Evolutionary conservation across 441 rosid species (phyloP), one percentile per base, ranked within the genome.

Genomic region (Gossypium gossypioides): DNA sequence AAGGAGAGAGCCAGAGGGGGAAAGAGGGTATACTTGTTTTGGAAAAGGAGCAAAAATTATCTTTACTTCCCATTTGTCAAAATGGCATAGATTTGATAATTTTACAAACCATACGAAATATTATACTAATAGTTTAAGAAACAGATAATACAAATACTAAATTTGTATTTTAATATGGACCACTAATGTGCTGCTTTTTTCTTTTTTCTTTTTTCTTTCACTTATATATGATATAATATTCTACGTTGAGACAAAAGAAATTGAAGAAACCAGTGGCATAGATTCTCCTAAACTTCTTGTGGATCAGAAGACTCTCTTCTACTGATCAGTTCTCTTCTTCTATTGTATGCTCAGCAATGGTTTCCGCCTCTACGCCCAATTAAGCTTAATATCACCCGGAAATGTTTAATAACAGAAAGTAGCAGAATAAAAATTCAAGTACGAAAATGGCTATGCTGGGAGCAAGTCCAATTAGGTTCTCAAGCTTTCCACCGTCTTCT

Each of bases 401-500:
- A 65, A 62, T 72, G 71, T 18, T 72, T 64, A 34, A 22, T 60
- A 73, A 40, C 16, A 68, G 9, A 55, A 51, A 50, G 6, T 40
- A 12, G 19, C 48, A n/a, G 19, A 74, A 55, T 37, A 12, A 29
- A 25, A 32, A 10, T 18, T 58, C 10, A 34, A 21, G 59, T 25
- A 61, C 24, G 24, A 80, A 75, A 25, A 91, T 91, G 95, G 89
- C 93, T 72, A 73, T 74, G 48, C 71, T 77, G 19, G 83, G 81
- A 74, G 86, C 89, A 78, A 82, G 85, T 72, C 80, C 89, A 40
- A 80, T 85, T 66, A 88, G 92, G 75, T 80, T 84, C 66, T 78
- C 91, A 12, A 87, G 82, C 79, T 84, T 88, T 74, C 79, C 89
- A 51, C 84, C 87, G 18, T 78, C 87, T 56, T 81, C 87, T 76